Base-by-base conservation (phyloP, 495 filamentous ascomycete genomes). In the Aspergillus sclerotiicarbonarius region DNA sequence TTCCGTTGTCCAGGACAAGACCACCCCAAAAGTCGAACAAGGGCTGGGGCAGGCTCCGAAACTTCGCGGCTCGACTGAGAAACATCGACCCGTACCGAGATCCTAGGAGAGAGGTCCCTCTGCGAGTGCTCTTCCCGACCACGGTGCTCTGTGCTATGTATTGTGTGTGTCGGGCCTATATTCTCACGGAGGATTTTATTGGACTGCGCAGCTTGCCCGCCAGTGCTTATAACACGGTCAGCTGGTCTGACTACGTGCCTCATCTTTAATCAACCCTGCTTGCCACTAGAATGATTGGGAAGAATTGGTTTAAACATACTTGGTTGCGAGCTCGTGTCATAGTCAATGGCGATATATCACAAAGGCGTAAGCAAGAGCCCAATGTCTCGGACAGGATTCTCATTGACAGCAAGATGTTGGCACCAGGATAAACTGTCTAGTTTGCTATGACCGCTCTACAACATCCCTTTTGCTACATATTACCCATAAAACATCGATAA, bases 171-270 rank as follows among this genome's bases (percentile, higher is more conserved):
- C 63, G 73, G 20, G 54, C 39, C 0, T 74, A 53, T 48, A 62
- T 76, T 1, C 59, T 77, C 4, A 59, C 69, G 6, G 71, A 77
- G 51, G 69, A 69, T 31, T 66, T 75, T n/a, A 67, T 75, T 43
- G 63, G 61, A 10, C 8, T 76, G 12, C 65, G 69, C 8, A 51
- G 54, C 7, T 57, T 73, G 18, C 73, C 71, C 2, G 57, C 57
- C 13, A 60, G 51, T 45, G 72, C 67, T 0, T 76, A 52, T 44
- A 18, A 69, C 16, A 71, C 66, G 1, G 62, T 69, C 8, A 13
- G 33, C 1, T 74, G 67, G 69, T 61, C 59, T 25, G 52, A 41
- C 21, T 65, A 65, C 54, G 32, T 67, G 7, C 62, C 67, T 20
- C 63, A 68, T 53, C 45, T 47, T 6, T 21, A 9, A 18, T 10